A percentile compares a stretch with the other conserved stretches of the same genome.
Conservation (phyloP, 768 basidiomycete genomes). For the Plicaturopsis crispa region DNA sequence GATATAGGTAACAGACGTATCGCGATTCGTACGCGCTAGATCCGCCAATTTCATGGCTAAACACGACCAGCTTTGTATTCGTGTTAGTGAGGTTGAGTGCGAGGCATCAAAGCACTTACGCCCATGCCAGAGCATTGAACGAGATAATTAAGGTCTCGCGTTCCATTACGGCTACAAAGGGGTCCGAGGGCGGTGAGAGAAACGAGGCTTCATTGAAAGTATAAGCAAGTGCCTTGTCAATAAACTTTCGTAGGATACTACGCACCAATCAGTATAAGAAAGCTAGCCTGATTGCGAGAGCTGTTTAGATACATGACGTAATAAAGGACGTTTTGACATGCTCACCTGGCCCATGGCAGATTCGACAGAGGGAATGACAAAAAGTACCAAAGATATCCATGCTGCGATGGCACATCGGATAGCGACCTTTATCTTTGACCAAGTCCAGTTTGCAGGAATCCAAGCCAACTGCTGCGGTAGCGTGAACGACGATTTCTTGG, state of each 20-base stretch:
- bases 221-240: neutral
- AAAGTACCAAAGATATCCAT: conserved; percentile 53
- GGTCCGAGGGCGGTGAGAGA: conserved; percentile 60
- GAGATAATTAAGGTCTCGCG: conserved; percentile 49
- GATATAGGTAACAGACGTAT: conserved; percentile 26
- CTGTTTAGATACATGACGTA: neutral
- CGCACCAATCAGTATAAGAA: conserved; percentile 55
- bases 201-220: conserved; percentile 40
- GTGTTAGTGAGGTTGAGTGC: neutral
- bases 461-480: conserved; percentile 35
- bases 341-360: conserved; percentile 50
- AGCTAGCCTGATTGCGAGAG: conserved; percentile 39
- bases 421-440: conserved; percentile 54
- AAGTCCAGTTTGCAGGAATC: conserved; percentile 50
- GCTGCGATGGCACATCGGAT: conserved; percentile 55
- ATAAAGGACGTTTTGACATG: conserved; percentile 3
- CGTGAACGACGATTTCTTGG: conserved; percentile 1
- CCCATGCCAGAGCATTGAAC: conserved; percentile 48
- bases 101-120: conserved; percentile 31
- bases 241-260: neutral
- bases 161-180: conserved; percentile 62
- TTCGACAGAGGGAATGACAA: conserved; percentile 46
- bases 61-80: conserved; percentile 47
- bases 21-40: conserved; percentile 39
- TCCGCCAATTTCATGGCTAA: conserved; percentile 58